Conservation (phyloP, 148 eudicot species). For the Fagopyrum homotropicum region DNA sequence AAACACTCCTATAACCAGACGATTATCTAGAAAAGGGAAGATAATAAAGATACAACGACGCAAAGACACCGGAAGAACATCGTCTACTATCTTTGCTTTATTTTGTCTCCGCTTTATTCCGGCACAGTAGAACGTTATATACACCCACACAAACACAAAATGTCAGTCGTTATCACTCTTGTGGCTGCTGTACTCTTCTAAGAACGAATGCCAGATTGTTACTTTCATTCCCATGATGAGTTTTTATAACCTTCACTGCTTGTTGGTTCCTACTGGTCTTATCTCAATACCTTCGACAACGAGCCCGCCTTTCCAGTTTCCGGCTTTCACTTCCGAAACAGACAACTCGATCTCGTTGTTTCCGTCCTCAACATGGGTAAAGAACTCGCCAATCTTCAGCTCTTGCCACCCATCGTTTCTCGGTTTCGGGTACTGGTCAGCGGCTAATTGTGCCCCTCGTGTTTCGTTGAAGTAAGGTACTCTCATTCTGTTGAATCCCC, state of each 20-base stretch:
- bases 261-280: slow-evolving; percentile 26
- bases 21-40: not conserved
- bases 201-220: too few relatives aligned
- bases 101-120: not conserved
- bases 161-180: not conserved
- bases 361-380: slow-evolving; percentile 21
- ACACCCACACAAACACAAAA: slow-evolving; percentile 2
- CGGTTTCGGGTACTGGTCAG: slow-evolving; percentile 23
- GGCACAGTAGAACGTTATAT: not conserved
- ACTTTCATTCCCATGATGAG: not conserved
- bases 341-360: slow-evolving; percentile 39
- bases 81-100: not conserved
- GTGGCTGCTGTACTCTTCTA: not conserved
- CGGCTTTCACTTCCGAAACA: slow-evolving; percentile 30
- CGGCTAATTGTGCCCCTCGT: not conserved
- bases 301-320: slow-evolving; percentile 46
- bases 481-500: not conserved
- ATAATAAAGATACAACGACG: not conserved
- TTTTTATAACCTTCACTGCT: not conserved
- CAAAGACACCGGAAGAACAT: not conserved
- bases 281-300: slow-evolving; percentile 60
- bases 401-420: slow-evolving; percentile 69
- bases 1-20: not conserved
- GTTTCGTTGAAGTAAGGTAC: not conserved
- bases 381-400: slow-evolving; percentile 43